Evolutionary conservation across 805 yeast species (phyloP), one percentile per base, ranked within the genome.

Genomic region (Saccharomycopsis synnaedendra): DNA sequence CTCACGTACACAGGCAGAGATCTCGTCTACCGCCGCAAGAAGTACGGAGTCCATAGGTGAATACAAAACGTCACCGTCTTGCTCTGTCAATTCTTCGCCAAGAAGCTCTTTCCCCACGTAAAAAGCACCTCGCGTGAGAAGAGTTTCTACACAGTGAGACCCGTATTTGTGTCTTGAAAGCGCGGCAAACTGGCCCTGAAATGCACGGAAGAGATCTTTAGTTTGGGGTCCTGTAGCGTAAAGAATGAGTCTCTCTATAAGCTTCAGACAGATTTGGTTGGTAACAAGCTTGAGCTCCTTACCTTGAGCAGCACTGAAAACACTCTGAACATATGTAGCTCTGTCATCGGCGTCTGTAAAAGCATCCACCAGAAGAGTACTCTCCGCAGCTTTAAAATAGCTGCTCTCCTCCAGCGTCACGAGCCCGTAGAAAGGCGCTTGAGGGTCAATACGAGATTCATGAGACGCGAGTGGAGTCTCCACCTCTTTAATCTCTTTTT

Each of bases 271-370:
- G 49, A 90, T 87, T 60, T 89, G 97, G 59, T 90, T 89, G 3
- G 96, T 90, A 3, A 85, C 96, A 39, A 90, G 70, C 63, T 93
- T 90, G 56, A 93, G 68, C 64, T 90, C 97, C 57, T 89, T 88
- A 2, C 96, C 96, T 43, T 74, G 71, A 28, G 88, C 75, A 66
- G 93, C 98, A 54, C 82, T 90, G 55, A 89, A 71, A 1, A 90
- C 85, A 56, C 93, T 81, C 3, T 73, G 64, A 32, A 86, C 79
- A 58, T 90, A 88, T 1, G 82, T 81, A 5, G 62, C 63, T 55
- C 80, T 75, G 54, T 89, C 97, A 47, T 85, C 95, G 3, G 75
- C 70, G 11, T 70, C 65, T 19, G 76, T 85, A 59, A 90, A 86
- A 0, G 93, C 82, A 64, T 88, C 79, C 39, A 87, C 74, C 42